These are phyloP conservation scores for Mucor velutinosus DNA, from an alignment of 371 early-diverging fungal species.

Conservation along the genomic window DNA sequence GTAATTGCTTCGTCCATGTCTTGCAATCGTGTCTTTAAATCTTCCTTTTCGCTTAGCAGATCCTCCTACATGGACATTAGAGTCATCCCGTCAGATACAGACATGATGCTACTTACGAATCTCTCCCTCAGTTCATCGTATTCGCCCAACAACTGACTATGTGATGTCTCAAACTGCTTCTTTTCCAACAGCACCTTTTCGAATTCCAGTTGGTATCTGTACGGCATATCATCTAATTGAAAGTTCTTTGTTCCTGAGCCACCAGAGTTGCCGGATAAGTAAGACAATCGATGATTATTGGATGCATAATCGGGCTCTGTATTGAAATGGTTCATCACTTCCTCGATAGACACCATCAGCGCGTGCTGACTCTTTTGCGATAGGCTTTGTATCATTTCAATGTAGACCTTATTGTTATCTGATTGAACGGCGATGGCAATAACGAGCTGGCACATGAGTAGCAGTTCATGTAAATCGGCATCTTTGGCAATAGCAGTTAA, in stretches of 20 bases:
- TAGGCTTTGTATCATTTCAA: constrained; percentile 85
- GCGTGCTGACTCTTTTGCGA: constrained; percentile 79
- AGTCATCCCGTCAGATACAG: not conserved
- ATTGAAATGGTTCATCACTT: constrained; percentile 56
- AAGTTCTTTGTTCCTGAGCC: constrained; percentile 25
- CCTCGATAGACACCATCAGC: constrained; percentile 91
- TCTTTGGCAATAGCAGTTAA: constrained; percentile 86
- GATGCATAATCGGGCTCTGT: constrained; percentile 32
- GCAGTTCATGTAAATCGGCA: constrained; percentile 67
- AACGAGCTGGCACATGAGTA: constrained; percentile 81
- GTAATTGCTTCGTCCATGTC: constrained; percentile 73
- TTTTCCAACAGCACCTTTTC: constrained; percentile 51
- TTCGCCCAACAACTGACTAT: constrained; percentile 54
- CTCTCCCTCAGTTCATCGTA: constrained; percentile 54
- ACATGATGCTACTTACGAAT: constrained; percentile 47
- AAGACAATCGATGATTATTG: constrained; percentile 33
- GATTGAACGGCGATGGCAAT: constrained; percentile 90
- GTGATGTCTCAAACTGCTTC: constrained; percentile 59
- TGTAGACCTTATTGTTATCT: constrained; percentile 79
- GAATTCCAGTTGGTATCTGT: constrained; percentile 44
- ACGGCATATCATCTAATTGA: constrained; percentile 43
- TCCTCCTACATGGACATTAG: constrained; percentile 56
- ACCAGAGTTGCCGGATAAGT: constrained; percentile 34
- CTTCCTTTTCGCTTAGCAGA: constrained; percentile 62
- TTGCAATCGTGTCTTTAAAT: constrained; percentile 60